Evolutionary conservation across 2,329 filamentous ascomycete genomes (phyloP), one percentile per base, ranked within the genome.

Genomic region (Microdochium trichocladiopsis): DNA sequence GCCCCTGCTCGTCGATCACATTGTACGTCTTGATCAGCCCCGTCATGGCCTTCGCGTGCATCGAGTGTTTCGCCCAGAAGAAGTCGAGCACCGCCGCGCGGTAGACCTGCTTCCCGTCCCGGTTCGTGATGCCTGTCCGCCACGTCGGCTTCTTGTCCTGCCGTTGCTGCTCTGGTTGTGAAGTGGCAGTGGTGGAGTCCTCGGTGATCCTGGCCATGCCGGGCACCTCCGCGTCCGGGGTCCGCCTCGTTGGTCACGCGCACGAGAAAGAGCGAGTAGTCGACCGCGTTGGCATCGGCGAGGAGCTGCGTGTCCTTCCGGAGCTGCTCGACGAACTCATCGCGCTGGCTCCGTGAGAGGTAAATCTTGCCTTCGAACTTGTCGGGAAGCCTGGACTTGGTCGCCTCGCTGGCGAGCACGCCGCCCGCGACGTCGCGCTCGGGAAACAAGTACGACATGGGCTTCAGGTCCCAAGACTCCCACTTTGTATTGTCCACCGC

Each of bases 391-490:
- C 80, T 80, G 22, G 78, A 78, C 62, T 86, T 84, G 6, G 86
- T 85, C 1, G 79, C 80, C 49, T 88, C 76, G 3, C 82, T 82
- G 0, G 82, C 78, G 1, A 91, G 69, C 2, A 69, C 71, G 0
- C 86, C 85, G 2, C 80, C 80, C 0, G 86, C 79, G 11, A 90
- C 76, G 58, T 90, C 87, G 6, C 87, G 72, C 62, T 90, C 86
- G 0, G 87, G 87, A 61, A 84, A 90, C 70, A 90, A 90, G 68
- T 90, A 90, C 53, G 82, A 79, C 23, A 78, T 80, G 0, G 87
- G 87, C 61, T 91, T 91, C 49, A 90, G 76, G 55, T 90, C 87
- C 67, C 84, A 90, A 1, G 80, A 83, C 62, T 90, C 82, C 86
- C 86, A 90, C 18, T 73, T 68, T 2, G 55, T 56, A 25, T 62